Conservation (phyloP, 2,329 filamentous ascomycete genomes). For the Aaosphaeria arxii region DNA sequence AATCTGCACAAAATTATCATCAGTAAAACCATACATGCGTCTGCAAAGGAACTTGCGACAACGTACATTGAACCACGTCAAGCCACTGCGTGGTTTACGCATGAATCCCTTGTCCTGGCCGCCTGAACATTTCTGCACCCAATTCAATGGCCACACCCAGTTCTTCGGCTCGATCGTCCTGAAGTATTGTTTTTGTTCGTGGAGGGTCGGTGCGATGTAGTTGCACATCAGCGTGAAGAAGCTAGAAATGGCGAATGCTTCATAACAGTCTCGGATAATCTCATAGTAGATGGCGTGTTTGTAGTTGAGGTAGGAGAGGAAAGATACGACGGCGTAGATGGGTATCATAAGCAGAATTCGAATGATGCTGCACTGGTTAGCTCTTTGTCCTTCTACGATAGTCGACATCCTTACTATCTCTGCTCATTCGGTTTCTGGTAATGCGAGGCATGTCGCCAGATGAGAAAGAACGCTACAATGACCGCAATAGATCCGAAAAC, state of each 20-base stretch:
- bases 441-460: conserved; percentile 57
- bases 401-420: conserved; percentile 49
- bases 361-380: conserved; percentile 61
- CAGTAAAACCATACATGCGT: background rate
- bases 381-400: background rate
- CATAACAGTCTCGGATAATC: conserved; percentile 80
- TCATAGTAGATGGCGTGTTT: conserved; percentile 76
- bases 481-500: conserved; percentile 53
- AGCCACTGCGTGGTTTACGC: conserved; percentile 72
- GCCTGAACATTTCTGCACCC: conserved; percentile 68
- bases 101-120: conserved; percentile 64
- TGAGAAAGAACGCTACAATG: conserved; percentile 51
- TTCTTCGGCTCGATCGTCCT: conserved; percentile 63
- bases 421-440: conserved; percentile 60
- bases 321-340: conserved; percentile 72
- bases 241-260: conserved; percentile 82
- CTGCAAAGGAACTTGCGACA: background rate
- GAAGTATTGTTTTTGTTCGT: conserved; percentile 81
- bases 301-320: conserved; percentile 72
- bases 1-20: conserved; percentile 46
- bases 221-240: conserved; percentile 83
- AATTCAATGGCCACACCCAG: conserved; percentile 74
- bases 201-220: conserved; percentile 73
- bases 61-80: conserved; percentile 82
- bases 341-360: conserved; percentile 88